These are phyloP conservation scores for Rhodomyrtus psidioides DNA, from an alignment of 441 rosid species.

Conservation along the genomic window DNA sequence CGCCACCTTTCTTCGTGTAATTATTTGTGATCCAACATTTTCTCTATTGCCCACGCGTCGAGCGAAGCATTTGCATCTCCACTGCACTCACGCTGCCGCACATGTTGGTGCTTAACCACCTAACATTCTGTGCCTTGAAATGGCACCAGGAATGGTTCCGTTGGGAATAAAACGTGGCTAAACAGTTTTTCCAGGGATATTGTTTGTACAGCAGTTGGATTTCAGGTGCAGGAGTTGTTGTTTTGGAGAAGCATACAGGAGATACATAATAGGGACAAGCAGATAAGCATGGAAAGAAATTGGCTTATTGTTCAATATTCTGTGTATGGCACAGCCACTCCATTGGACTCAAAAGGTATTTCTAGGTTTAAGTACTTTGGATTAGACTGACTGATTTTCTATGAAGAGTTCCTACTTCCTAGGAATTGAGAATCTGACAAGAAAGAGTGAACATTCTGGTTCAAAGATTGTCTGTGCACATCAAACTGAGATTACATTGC, in stretches of 20 bases:
- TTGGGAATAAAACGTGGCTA: not conserved
- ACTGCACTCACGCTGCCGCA: not conserved
- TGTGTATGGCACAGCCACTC: not conserved
- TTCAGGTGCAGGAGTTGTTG: not conserved
- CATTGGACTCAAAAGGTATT: not conserved
- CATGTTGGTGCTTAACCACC: not conserved
- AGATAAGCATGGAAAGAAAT: not conserved
- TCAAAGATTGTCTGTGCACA: not conserved
- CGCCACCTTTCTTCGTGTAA: not conserved
- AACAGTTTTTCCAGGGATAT: not conserved
- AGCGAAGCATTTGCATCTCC: not conserved
- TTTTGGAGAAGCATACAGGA: not conserved
- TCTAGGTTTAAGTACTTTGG: not conserved
- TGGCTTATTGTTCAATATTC: not conserved
- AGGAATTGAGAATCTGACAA: not conserved
- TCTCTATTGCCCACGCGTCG: not conserved
- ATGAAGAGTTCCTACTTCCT: not conserved
- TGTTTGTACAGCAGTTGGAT: not conserved
- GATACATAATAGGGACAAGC: not conserved
- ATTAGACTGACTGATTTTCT: not conserved
- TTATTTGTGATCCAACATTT: not conserved
- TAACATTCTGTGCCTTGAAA: not conserved
- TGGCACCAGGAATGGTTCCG: not conserved
- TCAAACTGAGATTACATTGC: not conserved
- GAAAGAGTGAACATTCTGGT: not conserved